Base-by-base conservation (phyloP, 177 flowering plant genomes). In the Vitis hybrid region DNA sequence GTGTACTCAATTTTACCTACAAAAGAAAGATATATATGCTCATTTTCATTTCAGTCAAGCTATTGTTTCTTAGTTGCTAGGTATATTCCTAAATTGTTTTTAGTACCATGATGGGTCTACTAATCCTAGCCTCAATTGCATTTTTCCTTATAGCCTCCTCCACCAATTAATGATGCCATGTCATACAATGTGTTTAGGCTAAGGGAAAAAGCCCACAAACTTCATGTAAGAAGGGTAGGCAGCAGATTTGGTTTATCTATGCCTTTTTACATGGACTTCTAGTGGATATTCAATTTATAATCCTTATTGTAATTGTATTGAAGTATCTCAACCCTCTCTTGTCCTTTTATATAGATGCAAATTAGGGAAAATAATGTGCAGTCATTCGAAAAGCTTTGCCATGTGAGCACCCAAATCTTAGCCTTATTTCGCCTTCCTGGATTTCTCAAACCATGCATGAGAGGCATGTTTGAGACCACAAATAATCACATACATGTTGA, bases 311-410 rank as follows among this genome's bases (percentile, higher is more conserved):
- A 10, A 49, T 12, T 13, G 22, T 29, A 26, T 45, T 6, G n/a
- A 58, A n/a, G 59, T 56, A 45, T n/a, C 16, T 6, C 15, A 18
- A 20, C 16, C 12, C 50, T n/a, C 2, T 48, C 22, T n/a, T 31
- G 11, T 19, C 5, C 63, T 48, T 81, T 57, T 79, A 18, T 67
- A 51, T 62, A 94, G 98, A 96, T 96, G 99, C 99, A 96, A 84
- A 84, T 98, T 86, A 90, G 99, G 81, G 99, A 96, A 81, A 96
- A 96, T 83, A 96, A 92, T 82, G 93, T 93, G 70, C 98, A 93
- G 70, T 96, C 99, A 56, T 96, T 96, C 85, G 98, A 96, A 75
- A 96, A 93, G 89, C 96, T 96, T 81, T 95, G 99, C 56, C 98
- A 91, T 93, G 99, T 95, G 64, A 79, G 70, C 20, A 62, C 61